Conservation (phyloP, 1,284 basidiomycete genomes). For the Coniferiporia sulphurascens region DNA sequence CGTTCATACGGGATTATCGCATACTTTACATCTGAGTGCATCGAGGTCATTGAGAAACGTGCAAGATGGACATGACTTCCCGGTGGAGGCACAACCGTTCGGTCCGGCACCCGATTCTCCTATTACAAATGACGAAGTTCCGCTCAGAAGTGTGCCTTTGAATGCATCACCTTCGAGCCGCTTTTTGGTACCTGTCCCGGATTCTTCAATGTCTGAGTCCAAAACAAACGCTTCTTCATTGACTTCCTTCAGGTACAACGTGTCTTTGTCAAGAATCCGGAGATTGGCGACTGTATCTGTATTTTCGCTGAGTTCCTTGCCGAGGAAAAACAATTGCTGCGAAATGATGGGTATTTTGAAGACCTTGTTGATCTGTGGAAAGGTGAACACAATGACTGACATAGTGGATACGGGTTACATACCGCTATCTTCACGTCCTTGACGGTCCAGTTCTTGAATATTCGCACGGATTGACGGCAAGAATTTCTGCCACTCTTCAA, state of each 20-base stretch:
- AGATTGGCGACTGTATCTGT: slow-evolving; percentile 52
- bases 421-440: slow-evolving; percentile 76
- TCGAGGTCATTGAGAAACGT: slow-evolving; percentile 25
- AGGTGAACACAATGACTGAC: slow-evolving; percentile 3
- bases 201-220: slow-evolving; percentile 46
- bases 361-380: slow-evolving; percentile 50
- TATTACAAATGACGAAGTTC: slow-evolving; percentile 13
- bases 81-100: background rate
- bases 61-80: slow-evolving; percentile 23
- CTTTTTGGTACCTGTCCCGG: slow-evolving; percentile 32
- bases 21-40: slow-evolving; percentile 23
- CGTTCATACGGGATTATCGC: slow-evolving; percentile 17
- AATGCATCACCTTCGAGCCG: slow-evolving; percentile 66
- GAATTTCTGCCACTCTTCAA: slow-evolving; percentile 51
- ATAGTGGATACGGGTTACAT: slow-evolving; percentile 21
- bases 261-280: slow-evolving; percentile 59
- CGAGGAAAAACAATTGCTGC: slow-evolving; percentile 62
- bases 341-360: slow-evolving; percentile 66
- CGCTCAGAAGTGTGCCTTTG: slow-evolving; percentile 63
- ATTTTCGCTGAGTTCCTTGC: slow-evolving; percentile 61
- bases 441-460: slow-evolving; percentile 62
- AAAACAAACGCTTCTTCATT: slow-evolving; percentile 50
- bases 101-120: background rate
- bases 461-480: slow-evolving; percentile 43
- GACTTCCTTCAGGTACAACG: slow-evolving; percentile 60